Base-by-base conservation (phyloP, 2,329 filamentous ascomycete genomes). In the Talaromyces verruculosus region DNA sequence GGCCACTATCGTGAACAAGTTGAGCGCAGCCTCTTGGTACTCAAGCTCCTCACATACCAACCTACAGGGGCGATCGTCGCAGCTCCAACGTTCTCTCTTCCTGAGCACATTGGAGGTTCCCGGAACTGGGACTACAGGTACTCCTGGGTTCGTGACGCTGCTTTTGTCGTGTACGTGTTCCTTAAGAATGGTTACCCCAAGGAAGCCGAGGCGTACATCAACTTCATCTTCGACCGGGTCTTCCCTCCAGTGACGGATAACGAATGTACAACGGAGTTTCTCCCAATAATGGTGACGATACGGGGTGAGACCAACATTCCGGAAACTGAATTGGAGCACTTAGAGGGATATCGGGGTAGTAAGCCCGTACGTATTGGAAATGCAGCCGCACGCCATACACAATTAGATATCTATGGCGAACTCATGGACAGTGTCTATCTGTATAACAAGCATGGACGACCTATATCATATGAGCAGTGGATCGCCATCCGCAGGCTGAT, bases 261-360 rank as follows among this genome's bases (percentile, higher is more conserved):
- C 1, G 83, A 86, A n/a, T 80, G 80, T 8, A 74, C 83, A 0
- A 53, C 25, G 47, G 84, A 88, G 61, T 75, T 77, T 63, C 78
- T 93, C 41, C 91, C 91, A 13, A 91, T 93, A 73, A 93, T 93
- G 90, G 92, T 93, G 73, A 91, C 88, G 47, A 92, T 93, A 69
- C 84, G 87, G 28, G 91, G 91, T 58, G 88, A 87, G 53, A 91
- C 89, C 1, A 87, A 92, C 43, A 90, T 93, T 41, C 89, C 90
- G 0, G 90, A 92, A 77, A 72, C 83, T 39, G 89, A 90, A 68
- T 82, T 92, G 6, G 76, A 81, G 62, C 90, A 93, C 70, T 82
- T 93, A 1, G 88, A 91, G 49, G 91, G 91, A 1, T 92, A 93
- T 74, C 83, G 87, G 61, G 84, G 85, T 33, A 92, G 89, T 74